These are phyloP conservation scores for Plasmopara muralis DNA, from an alignment of 352 stramenopile species.

Conservation along the genomic window DNA sequence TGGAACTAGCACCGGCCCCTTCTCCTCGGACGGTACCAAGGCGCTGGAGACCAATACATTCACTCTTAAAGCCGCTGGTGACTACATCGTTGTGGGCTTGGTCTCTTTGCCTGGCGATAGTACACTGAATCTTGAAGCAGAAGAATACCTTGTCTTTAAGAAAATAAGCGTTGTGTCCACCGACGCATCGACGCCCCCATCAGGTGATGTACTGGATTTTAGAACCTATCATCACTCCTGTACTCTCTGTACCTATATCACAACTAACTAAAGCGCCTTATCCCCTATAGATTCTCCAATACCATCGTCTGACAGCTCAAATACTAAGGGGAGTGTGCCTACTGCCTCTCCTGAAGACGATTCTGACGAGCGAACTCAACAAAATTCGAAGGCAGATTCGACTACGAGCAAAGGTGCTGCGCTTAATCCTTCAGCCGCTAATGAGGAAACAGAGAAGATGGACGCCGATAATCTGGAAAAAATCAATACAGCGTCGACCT, in stretches of 20 bases:
- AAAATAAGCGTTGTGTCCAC: conserved; percentile 58
- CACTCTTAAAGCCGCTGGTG: conserved; percentile 37
- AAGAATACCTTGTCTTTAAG: conserved; percentile 62
- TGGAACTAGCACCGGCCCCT: conserved; percentile 30
- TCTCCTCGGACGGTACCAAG: conserved; percentile 38
- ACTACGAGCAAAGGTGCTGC: too few species aligned
- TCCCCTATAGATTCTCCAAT: too few species aligned
- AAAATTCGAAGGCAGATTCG: too few species aligned
- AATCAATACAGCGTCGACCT: conserved; percentile 20
- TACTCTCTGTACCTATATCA: too few species aligned
- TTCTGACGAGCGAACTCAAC: too few species aligned
- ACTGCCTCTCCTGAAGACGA: too few species aligned
- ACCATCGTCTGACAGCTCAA: too few species aligned
- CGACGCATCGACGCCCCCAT: conserved; percentile 19
- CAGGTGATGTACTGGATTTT: conserved; percentile 22
- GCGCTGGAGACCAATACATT: conserved; percentile 43
- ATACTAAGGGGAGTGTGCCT: too few species aligned
- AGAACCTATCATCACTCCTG: background rate
- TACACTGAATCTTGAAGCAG: conserved; percentile 37
- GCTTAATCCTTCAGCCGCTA: conserved; percentile 1
- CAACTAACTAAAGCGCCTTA: too few species aligned
- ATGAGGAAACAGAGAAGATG: too few species aligned
- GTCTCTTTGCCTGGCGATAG: conserved; percentile 52
- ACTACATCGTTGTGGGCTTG: conserved; percentile 63
- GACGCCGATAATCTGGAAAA: too few species aligned